Percentiles rank a stretch among this genome's conserved stretches.
phyloP scores from a whole-genome alignment of 2,329 filamentous ascomycete genomes.

The Cercospora zeae-maydis region DNA sequence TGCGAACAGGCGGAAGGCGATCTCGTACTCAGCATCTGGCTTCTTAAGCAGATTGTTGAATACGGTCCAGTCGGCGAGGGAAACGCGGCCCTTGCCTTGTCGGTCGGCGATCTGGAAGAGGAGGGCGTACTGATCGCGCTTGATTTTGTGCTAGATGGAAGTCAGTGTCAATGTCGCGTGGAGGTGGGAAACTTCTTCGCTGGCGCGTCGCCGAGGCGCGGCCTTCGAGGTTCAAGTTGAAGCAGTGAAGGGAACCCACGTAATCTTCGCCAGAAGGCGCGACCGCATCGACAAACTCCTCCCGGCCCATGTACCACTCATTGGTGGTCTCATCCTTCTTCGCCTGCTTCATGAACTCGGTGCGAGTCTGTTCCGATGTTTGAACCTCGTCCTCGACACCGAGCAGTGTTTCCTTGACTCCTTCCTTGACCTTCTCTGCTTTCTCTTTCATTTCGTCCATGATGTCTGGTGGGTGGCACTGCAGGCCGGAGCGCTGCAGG shows the following conservation, averaged over 20 bases:
- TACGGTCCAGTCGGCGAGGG: conserved; percentile 79
- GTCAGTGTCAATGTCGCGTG: conserved; percentile 14
- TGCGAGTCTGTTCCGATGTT: not conserved
- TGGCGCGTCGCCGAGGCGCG: not conserved
- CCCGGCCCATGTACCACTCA: conserved; percentile 73
- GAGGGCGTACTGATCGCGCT: conserved; percentile 89
- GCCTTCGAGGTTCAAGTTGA: not conserved
- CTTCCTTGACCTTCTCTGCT: conserved; percentile 4
- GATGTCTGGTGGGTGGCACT: conserved; percentile 32
- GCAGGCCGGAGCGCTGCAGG: conserved; percentile 25
- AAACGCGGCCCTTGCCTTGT: conserved; percentile 67
- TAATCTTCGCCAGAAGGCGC: conserved; percentile 57
- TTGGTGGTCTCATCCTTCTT: conserved; percentile 69
- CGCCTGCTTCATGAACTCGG: conserved; percentile 69
- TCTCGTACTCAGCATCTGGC: conserved; percentile 97
- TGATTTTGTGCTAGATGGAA: conserved; percentile 81
- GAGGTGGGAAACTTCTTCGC: not conserved
- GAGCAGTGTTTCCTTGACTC: conserved; percentile 6
- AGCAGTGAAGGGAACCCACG: conserved; percentile 49
- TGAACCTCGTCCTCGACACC: not conserved
- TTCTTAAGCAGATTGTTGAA: conserved; percentile 94
- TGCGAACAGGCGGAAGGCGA: conserved; percentile 95
- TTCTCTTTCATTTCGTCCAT: conserved; percentile 35
- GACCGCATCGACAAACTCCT: conserved; percentile 75
- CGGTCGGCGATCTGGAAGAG: conserved; percentile 90